A percentile compares a stretch with the other conserved stretches of the same genome.
phyloP scores from a whole-genome alignment of 768 basidiomycete species.

The Leccinum disarticulatum region DNA sequence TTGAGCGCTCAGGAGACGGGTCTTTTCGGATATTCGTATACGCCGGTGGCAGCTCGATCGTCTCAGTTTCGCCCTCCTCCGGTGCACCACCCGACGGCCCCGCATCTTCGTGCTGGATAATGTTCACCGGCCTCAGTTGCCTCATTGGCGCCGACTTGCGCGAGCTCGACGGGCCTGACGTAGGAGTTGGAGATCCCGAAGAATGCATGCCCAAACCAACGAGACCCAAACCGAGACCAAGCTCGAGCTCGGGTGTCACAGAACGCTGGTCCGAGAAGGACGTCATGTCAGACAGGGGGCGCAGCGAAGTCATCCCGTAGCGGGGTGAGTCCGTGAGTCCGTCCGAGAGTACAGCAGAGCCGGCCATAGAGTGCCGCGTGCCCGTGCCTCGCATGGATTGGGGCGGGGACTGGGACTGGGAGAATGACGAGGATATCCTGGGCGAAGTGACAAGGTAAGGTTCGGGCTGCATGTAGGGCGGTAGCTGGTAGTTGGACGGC shows the following conservation, averaged over 20 bases:
- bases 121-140: slow-evolving; percentile 67
- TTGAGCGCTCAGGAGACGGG: not conserved
- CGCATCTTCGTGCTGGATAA: slow-evolving; percentile 85
- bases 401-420: not conserved
- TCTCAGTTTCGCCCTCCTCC: slow-evolving; percentile 50
- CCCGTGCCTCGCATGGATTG: slow-evolving; percentile 31
- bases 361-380: slow-evolving; percentile 22
- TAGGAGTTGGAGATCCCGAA: slow-evolving; percentile 19
- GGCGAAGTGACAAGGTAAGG: slow-evolving; percentile 74
- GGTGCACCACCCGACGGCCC: slow-evolving; percentile 39
- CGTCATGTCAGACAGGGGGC: slow-evolving; percentile 29
- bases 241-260: slow-evolving; percentile 44
- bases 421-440: slow-evolving; percentile 42
- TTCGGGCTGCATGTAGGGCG: slow-evolving; percentile 72
- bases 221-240: slow-evolving; percentile 1
- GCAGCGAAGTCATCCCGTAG: slow-evolving; percentile 24
- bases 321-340: slow-evolving; percentile 18
- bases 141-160: slow-evolving; percentile 43
- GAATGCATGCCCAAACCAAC: slow-evolving; percentile 8
- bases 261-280: slow-evolving; percentile 40
- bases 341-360: slow-evolving; percentile 19
- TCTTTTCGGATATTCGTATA: slow-evolving; percentile 60
- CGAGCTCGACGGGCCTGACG: slow-evolving; percentile 21
- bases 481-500: slow-evolving; percentile 47
- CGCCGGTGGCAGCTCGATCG: slow-evolving; percentile 81